Conservation (phyloP, 495 filamentous ascomycete genomes). For the Wilcoxina mikolae region DNA sequence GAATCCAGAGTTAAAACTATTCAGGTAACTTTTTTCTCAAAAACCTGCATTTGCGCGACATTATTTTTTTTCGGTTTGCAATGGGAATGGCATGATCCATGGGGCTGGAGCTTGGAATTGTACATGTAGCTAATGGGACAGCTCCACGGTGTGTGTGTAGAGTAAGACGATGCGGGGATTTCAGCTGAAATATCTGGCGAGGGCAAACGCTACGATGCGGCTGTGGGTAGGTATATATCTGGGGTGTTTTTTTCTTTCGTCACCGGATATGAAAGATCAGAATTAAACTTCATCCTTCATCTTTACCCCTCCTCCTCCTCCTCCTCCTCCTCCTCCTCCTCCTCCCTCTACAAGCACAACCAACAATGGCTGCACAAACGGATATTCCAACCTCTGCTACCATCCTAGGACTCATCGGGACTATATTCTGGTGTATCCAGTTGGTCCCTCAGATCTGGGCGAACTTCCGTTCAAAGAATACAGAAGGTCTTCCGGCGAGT, state of each 20-base stretch:
- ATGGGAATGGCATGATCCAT: too few relatives aligned
- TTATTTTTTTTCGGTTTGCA: too few relatives aligned
- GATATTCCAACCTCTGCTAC: background rate
- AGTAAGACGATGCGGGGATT: background rate
- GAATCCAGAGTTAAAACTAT: too few relatives aligned
- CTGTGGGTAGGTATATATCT: too few relatives aligned
- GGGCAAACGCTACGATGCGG: background rate
- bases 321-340: background rate
- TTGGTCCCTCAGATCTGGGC: slow-evolving; percentile 51
- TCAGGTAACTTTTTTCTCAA: too few relatives aligned
- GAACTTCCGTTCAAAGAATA: slow-evolving; percentile 54
- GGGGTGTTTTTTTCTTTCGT: too few relatives aligned
- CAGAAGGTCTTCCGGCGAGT: slow-evolving; percentile 51
- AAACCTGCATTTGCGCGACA: too few relatives aligned
- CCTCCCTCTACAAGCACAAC: background rate
- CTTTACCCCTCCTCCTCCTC: background rate
- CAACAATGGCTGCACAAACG: background rate
- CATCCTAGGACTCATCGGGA: slow-evolving; percentile 39
- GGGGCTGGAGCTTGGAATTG: too few relatives aligned
- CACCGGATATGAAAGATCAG: background rate
- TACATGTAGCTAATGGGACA: too few relatives aligned
- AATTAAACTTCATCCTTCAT: background rate
- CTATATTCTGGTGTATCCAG: slow-evolving; percentile 42
- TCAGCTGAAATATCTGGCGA: background rate
- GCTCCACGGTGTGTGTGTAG: too few relatives aligned